These are phyloP conservation scores for Erucastrum elatum DNA, from an alignment of 345 rosid genomes.

Conservation along the genomic window DNA sequence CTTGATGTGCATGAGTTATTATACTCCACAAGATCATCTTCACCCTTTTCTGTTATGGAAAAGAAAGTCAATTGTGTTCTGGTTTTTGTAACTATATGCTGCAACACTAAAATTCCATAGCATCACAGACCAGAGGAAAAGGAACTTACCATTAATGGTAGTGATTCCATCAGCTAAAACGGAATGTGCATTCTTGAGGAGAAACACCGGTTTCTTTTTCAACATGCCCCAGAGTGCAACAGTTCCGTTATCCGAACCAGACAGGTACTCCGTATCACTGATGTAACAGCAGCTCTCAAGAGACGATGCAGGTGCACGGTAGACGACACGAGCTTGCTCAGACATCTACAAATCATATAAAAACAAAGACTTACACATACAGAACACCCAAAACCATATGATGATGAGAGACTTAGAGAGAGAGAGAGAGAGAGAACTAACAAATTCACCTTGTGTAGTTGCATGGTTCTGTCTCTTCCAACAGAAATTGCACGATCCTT, in stretches of 20 bases:
- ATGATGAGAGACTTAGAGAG: not conserved
- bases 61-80: no score
- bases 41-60: not conserved
- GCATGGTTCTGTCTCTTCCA: constrained; percentile 93
- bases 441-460: constrained; percentile 42
- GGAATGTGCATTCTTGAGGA: constrained; percentile 78
- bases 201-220: constrained; percentile 76
- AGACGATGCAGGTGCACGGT: constrained; percentile 77
- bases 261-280: constrained; percentile 73
- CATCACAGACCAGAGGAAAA: not conserved
- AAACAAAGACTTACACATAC: constrained; percentile 21
- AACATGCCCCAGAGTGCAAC: constrained; percentile 70
- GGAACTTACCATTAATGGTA: constrained; percentile 37
- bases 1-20: not conserved
- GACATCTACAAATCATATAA: constrained; percentile 59
- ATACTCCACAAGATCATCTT: not conserved
- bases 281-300: constrained; percentile 92
- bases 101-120: not conserved
- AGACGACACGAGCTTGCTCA: constrained; percentile 64
- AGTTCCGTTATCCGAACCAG: constrained; percentile 97
- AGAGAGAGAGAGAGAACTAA: not conserved
- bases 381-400: constrained; percentile 14
- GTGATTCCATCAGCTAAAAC: constrained; percentile 31
- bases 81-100: not conserved
- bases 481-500: constrained; percentile 77